phyloP scores from a whole-genome alignment of 805 yeast genomes.

The Candida fluviatilis region DNA sequence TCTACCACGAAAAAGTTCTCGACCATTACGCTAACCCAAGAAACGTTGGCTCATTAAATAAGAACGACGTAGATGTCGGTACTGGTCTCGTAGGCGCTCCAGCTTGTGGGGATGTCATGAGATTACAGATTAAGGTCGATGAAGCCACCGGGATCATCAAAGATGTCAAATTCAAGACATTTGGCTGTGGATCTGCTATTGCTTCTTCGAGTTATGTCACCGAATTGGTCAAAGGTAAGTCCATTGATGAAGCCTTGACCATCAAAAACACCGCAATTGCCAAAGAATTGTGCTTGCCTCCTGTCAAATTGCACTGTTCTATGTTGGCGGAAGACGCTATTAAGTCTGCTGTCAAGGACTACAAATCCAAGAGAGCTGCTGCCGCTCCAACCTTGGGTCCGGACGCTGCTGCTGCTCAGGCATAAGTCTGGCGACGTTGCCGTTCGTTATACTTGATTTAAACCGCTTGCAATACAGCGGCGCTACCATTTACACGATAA shows the following conservation, averaged over 20 bases:
- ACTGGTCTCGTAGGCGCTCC: slow-evolving; percentile 99
- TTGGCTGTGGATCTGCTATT: slow-evolving; percentile 98
- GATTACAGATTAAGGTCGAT: slow-evolving; percentile 89
- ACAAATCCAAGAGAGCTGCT: slow-evolving; percentile 67
- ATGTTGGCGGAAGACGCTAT: slow-evolving; percentile 99
- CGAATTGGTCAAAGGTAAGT: slow-evolving; percentile 91
- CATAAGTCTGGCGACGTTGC: no score
- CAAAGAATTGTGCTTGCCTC: slow-evolving; percentile 89
- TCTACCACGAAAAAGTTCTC: slow-evolving; percentile 89
- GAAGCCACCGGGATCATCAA: slow-evolving; percentile 87
- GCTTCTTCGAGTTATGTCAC: slow-evolving; percentile 95
- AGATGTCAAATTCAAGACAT: slow-evolving; percentile 96
- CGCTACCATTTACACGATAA: no score
- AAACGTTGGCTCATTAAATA: slow-evolving; percentile 91
- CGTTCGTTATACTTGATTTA: no score
- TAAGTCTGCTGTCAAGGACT: slow-evolving; percentile 94
- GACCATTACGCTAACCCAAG: slow-evolving; percentile 97
- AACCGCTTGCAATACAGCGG: no score
- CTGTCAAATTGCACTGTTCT: slow-evolving; percentile 95
- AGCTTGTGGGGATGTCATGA: slow-evolving; percentile 99
- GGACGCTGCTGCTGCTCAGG: slow-evolving; percentile 33
- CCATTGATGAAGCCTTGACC: slow-evolving; percentile 87
- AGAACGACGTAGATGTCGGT: slow-evolving; percentile 72
- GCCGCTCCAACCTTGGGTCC: slow-evolving; percentile 59
- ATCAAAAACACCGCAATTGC: slow-evolving; percentile 95